Percentiles rank a stretch among this genome's conserved stretches.
Evolutionary conservation across 371 early-diverging fungal genomes (phyloP).

Genomic region (Syncephalastrum sp.): DNA sequence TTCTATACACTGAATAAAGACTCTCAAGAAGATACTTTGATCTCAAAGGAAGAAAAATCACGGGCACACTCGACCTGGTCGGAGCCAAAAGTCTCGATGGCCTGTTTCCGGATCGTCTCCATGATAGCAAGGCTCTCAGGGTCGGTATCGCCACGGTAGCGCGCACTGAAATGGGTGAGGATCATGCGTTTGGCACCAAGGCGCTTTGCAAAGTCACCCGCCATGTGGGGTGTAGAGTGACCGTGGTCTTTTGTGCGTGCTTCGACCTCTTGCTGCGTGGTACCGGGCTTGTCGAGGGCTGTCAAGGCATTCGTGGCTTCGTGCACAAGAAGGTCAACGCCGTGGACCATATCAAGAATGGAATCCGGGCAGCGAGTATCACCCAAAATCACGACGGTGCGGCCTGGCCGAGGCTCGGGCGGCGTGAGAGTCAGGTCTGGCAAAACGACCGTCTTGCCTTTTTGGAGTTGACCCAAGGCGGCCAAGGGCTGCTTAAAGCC

Average conservation of each 20-base stretch:
- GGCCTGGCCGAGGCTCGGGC: slow-evolving; percentile 37
- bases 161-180: slow-evolving; percentile 59
- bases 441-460: slow-evolving; percentile 30
- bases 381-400: slow-evolving; percentile 55
- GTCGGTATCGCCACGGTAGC: slow-evolving; percentile 53
- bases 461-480: slow-evolving; percentile 46
- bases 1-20: neutral
- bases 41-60: slow-evolving; percentile 44
- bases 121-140: slow-evolving; percentile 43
- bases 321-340: slow-evolving; percentile 49
- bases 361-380: slow-evolving; percentile 35
- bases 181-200: slow-evolving; percentile 45
- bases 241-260: slow-evolving; percentile 46
- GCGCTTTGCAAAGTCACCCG: slow-evolving; percentile 44
- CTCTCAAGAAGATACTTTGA: slow-evolving; percentile 14
- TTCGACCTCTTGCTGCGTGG: slow-evolving; percentile 32
- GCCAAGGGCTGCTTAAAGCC: slow-evolving; percentile 48
- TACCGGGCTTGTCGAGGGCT: slow-evolving; percentile 21
- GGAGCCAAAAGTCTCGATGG: slow-evolving; percentile 38
- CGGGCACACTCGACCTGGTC: slow-evolving; percentile 41
- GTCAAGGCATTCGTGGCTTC: slow-evolving; percentile 65
- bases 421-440: slow-evolving; percentile 49
- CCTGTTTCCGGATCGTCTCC: slow-evolving; percentile 54
- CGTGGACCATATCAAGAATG: neutral
- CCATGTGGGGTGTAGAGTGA: slow-evolving; percentile 68